Conservation (phyloP, 805 yeast genomes). For the Candida ulmi region DNA sequence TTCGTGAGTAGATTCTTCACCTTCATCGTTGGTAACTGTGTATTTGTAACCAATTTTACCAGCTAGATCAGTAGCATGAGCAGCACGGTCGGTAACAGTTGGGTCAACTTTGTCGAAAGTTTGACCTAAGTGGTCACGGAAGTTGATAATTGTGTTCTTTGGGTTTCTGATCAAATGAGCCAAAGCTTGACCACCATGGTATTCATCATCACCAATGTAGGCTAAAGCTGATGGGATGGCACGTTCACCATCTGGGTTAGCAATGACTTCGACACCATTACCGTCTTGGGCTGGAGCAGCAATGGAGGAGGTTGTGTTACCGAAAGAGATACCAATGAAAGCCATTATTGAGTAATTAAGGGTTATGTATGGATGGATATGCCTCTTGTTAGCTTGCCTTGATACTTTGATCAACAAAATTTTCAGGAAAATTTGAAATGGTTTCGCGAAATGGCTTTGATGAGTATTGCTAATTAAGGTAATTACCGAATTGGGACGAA, state of each 20-base stretch:
- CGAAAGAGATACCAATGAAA: conserved; percentile 92
- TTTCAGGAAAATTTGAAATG: too few species aligned
- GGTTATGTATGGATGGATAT: too few species aligned
- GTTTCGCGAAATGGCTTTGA: too few species aligned
- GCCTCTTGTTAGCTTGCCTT: too few species aligned
- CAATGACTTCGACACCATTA: conserved; percentile 85
- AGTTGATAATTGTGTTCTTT: conserved; percentile 76
- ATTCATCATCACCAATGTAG: conserved; percentile 91
- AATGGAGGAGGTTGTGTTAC: conserved; percentile 92
- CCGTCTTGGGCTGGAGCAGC: conserved; percentile 85
- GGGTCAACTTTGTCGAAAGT: conserved; percentile 65
- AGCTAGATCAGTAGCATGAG: conserved; percentile 57
- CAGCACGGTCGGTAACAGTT: conserved; percentile 55
- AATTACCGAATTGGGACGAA: background rate
- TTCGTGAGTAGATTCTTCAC: conserved; percentile 44
- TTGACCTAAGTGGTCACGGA: conserved; percentile 88
- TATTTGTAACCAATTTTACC: conserved; percentile 70
- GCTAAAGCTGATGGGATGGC: conserved; percentile 89
- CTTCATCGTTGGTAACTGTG: conserved; percentile 23
- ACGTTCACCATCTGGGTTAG: conserved; percentile 99
- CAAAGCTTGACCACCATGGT: conserved; percentile 94
- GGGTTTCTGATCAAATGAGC: conserved; percentile 92
- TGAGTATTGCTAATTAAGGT: background rate
- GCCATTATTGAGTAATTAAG: conserved; percentile 22
- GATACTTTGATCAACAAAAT: too few species aligned